Evolutionary conservation across 108 stramenopile species (phyloP), one percentile per base, ranked within the genome.

Genomic region (Schizochytrium sp.): DNA sequence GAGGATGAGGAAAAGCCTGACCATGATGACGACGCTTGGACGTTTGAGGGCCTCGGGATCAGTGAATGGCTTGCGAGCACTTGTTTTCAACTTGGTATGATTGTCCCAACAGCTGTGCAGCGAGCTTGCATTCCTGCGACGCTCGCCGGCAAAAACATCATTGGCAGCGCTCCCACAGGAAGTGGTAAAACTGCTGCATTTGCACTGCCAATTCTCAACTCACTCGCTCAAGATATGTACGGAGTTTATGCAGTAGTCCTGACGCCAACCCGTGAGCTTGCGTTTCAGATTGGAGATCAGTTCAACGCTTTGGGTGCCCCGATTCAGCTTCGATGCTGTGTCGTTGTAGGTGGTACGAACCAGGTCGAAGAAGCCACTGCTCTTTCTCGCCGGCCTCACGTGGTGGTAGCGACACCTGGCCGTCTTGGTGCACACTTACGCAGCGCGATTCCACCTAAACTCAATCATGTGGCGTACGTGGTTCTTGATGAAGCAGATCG

Each of bases 401-500:
- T 99, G 89, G 93, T 96, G 45, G 97, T 99, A 19, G 99, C 96
- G 4, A 99, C 99, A 13, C 98, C 97, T 15, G 99, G 99, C 46
- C 91, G 99, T 69, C 91, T 98, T 90, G 96, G 95, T 3, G 94
- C 95, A 49, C 91, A 97, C n/a, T 89, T 98, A 46, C 88, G 73
- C 0, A 89, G 93, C 12, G 94, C 92, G 4, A 91, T 95, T 46
- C 90, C 91, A 46, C 96, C 96, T 72, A 93, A 95, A 5, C 69
- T 98, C 46, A 56, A 61, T 28, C 76, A 91, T 8, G 88, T 95
- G 87, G 92, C 91, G 50, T 97, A 93, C 89, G 89, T 99, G 56
- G 98, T 99, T 13, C 92, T 99, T 87, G 99, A 99, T 88, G 99
- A 99, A 91, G 99, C 99, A 2, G 99, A 99, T 94, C 96, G 99